phyloP scores from a whole-genome alignment of 108 stramenopile species.

The Cyclotella kingstonii region DNA sequence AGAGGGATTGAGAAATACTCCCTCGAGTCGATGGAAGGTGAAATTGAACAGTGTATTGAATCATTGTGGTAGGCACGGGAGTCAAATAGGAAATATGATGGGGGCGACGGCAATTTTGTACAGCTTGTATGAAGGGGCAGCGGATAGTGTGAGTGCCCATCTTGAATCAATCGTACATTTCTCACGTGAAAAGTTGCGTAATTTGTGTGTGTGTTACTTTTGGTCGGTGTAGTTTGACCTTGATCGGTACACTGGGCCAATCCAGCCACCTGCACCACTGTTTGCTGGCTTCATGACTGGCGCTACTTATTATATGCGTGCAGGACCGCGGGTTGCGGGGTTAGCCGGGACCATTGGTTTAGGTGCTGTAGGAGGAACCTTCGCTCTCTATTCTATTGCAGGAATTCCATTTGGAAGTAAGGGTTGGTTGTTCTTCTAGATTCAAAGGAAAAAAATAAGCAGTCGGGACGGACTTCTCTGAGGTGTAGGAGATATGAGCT shows the following conservation, averaged over 20 bases:
- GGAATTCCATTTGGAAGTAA: constrained; percentile 71
- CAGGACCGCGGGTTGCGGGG: constrained; percentile 78
- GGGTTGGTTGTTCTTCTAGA: constrained; percentile 77
- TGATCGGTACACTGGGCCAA: constrained; percentile 66
- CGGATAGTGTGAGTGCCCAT: constrained; percentile 63
- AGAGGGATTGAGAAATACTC: constrained; percentile 71
- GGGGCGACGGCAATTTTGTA: constrained; percentile 80
- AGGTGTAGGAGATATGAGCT: too few species aligned
- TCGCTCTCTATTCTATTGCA: constrained; percentile 61
- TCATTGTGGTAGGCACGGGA: constrained; percentile 80
- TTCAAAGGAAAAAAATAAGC: too few species aligned
- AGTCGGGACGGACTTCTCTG: too few species aligned
- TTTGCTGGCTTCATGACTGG: constrained; percentile 77
- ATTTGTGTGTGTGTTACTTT: not conserved
- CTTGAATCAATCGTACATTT: constrained; percentile 5
- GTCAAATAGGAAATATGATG: constrained; percentile 71
- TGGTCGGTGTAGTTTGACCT: constrained; percentile 46
- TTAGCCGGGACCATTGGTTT: constrained; percentile 77
- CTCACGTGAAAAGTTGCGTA: not conserved
- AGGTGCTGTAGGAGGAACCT: constrained; percentile 77
- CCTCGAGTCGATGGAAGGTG: constrained; percentile 70
- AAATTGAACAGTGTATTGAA: constrained; percentile 84
- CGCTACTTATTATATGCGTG: constrained; percentile 73
- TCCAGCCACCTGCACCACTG: constrained; percentile 60
- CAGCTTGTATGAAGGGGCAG: constrained; percentile 72